phyloP scores from a whole-genome alignment of 345 rosid species.

The Orychophragmus violaceus region DNA sequence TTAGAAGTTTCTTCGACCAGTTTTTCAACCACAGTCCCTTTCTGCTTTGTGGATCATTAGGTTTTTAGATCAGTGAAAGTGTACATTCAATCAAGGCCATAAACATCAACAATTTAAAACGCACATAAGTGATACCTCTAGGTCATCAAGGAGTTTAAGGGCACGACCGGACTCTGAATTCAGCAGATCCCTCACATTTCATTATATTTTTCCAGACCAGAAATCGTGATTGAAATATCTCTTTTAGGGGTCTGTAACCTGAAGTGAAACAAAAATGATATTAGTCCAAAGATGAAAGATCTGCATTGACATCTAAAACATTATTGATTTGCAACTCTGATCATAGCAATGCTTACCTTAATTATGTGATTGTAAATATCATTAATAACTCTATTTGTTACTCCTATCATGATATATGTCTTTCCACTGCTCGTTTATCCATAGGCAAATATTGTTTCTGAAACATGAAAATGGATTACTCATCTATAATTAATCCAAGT shows the following conservation, averaged over 20 bases:
- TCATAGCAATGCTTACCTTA: conserved; percentile 45
- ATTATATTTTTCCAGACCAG: conserved; percentile 95
- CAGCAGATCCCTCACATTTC: conserved; percentile 89
- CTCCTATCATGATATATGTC: conserved; percentile 96
- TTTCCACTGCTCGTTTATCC: conserved; percentile 99
- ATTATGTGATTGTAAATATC: conserved; percentile 87
- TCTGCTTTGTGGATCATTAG: conserved; percentile 40
- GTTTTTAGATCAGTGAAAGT: not conserved
- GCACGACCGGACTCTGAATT: conserved; percentile 87
- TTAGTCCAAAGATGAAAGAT: too few relatives aligned
- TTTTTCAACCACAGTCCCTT: conserved; percentile 98
- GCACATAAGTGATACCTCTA: conserved; percentile 63
- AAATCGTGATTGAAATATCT: conserved; percentile 85
- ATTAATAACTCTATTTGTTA: conserved; percentile 93
- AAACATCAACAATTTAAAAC: not conserved
- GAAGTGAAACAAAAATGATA: conserved; percentile 3
- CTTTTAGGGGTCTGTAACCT: conserved; percentile 83
- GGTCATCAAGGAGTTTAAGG: conserved; percentile 98
- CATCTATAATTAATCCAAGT: conserved; percentile 4
- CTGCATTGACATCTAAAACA: not conserved
- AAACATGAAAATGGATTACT: not conserved
- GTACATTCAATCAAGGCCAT: not conserved
- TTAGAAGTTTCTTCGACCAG: conserved; percentile 84
- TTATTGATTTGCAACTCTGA: not conserved
- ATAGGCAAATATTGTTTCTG: conserved; percentile 97